Conservation (phyloP, 352 stramenopile genomes). For the Albugo candida region DNA sequence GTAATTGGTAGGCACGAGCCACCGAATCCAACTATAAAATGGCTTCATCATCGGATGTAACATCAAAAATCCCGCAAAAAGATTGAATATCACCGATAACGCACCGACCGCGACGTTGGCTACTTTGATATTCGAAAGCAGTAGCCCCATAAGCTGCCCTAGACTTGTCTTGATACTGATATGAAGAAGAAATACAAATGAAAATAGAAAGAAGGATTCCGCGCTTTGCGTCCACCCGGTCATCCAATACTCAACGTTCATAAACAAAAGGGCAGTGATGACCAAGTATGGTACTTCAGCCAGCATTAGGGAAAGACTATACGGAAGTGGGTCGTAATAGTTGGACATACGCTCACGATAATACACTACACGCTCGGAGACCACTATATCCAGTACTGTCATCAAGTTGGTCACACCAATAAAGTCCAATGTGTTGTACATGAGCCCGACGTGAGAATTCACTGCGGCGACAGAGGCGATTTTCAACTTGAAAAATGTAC, state of each 20-base stretch:
- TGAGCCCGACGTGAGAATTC: conserved; percentile 45
- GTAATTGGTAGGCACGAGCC: conserved; percentile 38
- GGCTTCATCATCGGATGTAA: conserved; percentile 25
- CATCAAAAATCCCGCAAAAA: conserved; percentile 32
- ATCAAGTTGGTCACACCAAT: conserved; percentile 38
- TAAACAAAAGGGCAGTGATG: conserved; percentile 21
- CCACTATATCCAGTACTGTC: conserved; percentile 28
- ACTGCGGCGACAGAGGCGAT: conserved; percentile 14
- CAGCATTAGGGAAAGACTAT: conserved; percentile 39
- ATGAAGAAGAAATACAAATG: conserved; percentile 31
- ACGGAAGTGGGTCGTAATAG: conserved; percentile 52
- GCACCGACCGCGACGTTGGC: conserved; percentile 52
- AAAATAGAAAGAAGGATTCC: conserved; percentile 25
- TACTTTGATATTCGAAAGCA: conserved; percentile 57
- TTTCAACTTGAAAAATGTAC: conserved; percentile 31
- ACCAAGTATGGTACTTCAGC: conserved; percentile 42
- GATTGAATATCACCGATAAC: conserved; percentile 41
- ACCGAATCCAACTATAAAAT: conserved; percentile 49
- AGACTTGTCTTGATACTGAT: conserved; percentile 37
- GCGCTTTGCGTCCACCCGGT: conserved; percentile 19
- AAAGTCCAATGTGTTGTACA: conserved; percentile 56
- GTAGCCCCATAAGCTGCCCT: conserved; percentile 47
- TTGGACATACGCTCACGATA: conserved; percentile 45
- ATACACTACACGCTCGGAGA: conserved; percentile 23
- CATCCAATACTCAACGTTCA: conserved; percentile 45